Evolutionary conservation across 257 asterid genomes (phyloP).

Genomic region (Nyctanthes arbortristis): DNA sequence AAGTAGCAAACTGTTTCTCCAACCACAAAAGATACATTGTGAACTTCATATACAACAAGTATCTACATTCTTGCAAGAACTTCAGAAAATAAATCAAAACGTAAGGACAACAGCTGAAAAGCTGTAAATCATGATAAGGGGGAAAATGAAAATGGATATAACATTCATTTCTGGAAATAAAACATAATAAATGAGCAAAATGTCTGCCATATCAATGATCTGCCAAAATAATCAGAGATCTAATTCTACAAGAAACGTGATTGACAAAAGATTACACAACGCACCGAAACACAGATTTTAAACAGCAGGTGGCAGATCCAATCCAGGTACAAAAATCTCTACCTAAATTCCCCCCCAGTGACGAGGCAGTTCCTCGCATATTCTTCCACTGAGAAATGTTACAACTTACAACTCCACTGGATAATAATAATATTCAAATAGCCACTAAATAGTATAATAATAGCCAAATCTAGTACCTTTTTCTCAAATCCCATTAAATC

Average conservation of each 20-base stretch:
- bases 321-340: constrained; percentile 28
- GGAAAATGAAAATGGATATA: not conserved
- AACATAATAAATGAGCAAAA: not conserved
- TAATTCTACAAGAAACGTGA: constrained; percentile 8
- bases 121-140: not conserved
- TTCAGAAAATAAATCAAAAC: not conserved
- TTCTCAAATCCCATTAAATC: constrained; percentile 3
- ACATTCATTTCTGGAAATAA: not conserved
- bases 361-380: constrained; percentile 13
- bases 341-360: constrained; percentile 20
- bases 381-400: constrained; percentile 11
- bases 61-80: not conserved
- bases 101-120: not conserved
- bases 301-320: constrained; percentile 31
- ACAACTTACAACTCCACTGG: not conserved
- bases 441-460: constrained; percentile 5
- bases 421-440: not conserved
- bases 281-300: constrained; percentile 9
- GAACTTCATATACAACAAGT: too few relatives aligned
- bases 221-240: not conserved
- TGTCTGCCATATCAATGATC: not conserved
- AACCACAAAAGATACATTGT: not conserved
- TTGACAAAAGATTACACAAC: not conserved
- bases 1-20: not conserved
- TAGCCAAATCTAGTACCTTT: constrained; percentile 15